phyloP scores from a whole-genome alignment of 192 early-diverging fungal genomes.

The Piromyces sp. region DNA sequence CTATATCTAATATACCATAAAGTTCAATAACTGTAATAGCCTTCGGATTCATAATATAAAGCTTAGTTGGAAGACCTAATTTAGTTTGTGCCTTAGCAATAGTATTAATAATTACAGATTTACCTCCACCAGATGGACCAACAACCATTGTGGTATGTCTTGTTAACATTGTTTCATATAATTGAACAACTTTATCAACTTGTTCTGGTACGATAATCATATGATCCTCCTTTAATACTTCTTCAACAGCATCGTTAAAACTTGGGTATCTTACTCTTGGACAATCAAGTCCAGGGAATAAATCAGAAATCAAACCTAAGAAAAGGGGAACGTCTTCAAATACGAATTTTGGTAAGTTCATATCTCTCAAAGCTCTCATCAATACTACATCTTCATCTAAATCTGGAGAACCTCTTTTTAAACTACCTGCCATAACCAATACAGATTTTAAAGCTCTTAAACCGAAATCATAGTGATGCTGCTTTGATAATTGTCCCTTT shows the following conservation, averaged over 20 bases:
- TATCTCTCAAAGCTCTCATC: conserved; percentile 39
- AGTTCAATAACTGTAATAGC: conserved; percentile 39
- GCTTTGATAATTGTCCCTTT: conserved; percentile 39
- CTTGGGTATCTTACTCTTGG: conserved; percentile 40
- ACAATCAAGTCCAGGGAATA: conserved; percentile 43
- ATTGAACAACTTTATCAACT: conserved; percentile 41
- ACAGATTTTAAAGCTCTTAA: conserved; percentile 37
- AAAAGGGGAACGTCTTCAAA: conserved; percentile 46
- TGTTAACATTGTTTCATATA: conserved; percentile 46
- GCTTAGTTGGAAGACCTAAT: conserved; percentile 32
- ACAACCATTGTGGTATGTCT: conserved; percentile 42
- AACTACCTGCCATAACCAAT: conserved; percentile 38
- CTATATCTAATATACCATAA: conserved; percentile 34
- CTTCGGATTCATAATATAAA: conserved; percentile 39
- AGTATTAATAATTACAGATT: conserved; percentile 38
- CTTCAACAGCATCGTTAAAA: conserved; percentile 46
- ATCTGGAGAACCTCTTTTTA: conserved; percentile 39
- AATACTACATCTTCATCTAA: conserved; percentile 40
- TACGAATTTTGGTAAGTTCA: conserved; percentile 47
- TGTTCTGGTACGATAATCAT: conserved; percentile 38
- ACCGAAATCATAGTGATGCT: conserved; percentile 46
- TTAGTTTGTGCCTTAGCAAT: conserved; percentile 39
- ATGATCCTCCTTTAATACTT: conserved; percentile 26
- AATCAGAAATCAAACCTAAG: conserved; percentile 33
- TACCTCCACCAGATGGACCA: conserved; percentile 38